Conservation (phyloP, 495 filamentous ascomycete species). For the Penicillium maclennaniae region DNA sequence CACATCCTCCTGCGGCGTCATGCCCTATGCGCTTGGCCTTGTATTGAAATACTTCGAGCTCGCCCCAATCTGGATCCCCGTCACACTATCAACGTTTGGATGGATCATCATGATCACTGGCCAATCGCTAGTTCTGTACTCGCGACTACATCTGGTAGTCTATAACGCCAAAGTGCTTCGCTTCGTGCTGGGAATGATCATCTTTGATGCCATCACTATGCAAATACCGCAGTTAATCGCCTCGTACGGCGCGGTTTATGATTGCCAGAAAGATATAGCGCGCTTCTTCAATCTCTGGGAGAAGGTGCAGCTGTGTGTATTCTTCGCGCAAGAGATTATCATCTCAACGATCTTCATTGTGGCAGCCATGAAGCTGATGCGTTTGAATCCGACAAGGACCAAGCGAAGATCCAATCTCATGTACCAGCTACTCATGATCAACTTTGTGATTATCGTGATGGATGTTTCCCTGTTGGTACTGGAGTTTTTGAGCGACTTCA, state of each 20-base stretch:
- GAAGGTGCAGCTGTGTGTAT: constrained; percentile 35
- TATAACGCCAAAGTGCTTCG: constrained; percentile 34
- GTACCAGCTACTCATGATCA: constrained; percentile 40
- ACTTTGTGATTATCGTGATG: constrained; percentile 34
- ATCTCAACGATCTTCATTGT: constrained; percentile 44
- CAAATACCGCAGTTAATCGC: constrained; percentile 46
- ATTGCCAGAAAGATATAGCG: constrained; percentile 17
- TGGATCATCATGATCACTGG: constrained; percentile 56
- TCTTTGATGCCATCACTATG: constrained; percentile 42
- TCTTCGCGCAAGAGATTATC: constrained; percentile 42
- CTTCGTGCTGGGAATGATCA: constrained; percentile 48
- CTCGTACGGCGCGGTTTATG: constrained; percentile 34
- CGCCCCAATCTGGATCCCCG: constrained; percentile 24
- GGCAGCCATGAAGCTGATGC: constrained; percentile 29
- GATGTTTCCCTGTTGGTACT: constrained; percentile 27
- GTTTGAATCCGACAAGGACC: constrained; percentile 20
- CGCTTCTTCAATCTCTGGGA: constrained; percentile 36
- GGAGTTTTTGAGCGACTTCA: constrained; percentile 32
- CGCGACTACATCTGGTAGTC: constrained; percentile 53
- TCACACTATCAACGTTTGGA: constrained; percentile 39
- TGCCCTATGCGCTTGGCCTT: constrained; percentile 49
- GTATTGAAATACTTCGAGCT: constrained; percentile 49
- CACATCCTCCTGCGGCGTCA: constrained; percentile 42
- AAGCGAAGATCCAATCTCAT: constrained; percentile 31
- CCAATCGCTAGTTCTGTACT: constrained; percentile 57